phyloP scores from a whole-genome alignment of 352 stramenopile genomes.

The Phytophthora pseudosyringae region DNA sequence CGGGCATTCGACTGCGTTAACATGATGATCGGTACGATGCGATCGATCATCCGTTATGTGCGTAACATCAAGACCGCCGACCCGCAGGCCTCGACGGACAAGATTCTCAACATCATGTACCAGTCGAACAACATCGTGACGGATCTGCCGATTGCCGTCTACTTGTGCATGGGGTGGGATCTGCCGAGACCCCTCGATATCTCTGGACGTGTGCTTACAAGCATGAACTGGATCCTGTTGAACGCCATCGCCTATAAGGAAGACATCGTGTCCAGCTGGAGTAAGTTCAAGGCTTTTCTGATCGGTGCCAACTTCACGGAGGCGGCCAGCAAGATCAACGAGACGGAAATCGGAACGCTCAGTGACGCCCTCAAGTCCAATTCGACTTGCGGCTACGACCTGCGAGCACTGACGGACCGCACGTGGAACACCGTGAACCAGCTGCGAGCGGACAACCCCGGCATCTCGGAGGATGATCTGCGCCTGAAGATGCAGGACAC shows the following conservation, averaged over 20 bases:
- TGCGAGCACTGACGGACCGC: slow-evolving; percentile 53
- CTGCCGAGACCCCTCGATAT: slow-evolving; percentile 31
- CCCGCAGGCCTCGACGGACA: slow-evolving; percentile 48
- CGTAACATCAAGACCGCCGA: slow-evolving; percentile 41
- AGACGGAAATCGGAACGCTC: slow-evolving; percentile 41
- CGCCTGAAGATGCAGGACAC: slow-evolving; percentile 52
- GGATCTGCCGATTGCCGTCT: slow-evolving; percentile 61
- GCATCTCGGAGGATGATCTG: slow-evolving; percentile 47
- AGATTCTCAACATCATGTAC: slow-evolving; percentile 58
- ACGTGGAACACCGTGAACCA: slow-evolving; percentile 47
- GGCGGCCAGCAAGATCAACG: slow-evolving; percentile 37
- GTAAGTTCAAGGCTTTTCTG: slow-evolving; percentile 44
- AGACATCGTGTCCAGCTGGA: slow-evolving; percentile 35
- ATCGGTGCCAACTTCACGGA: slow-evolving; percentile 37
- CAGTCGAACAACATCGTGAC: slow-evolving; percentile 65
- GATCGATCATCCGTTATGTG: slow-evolving; percentile 39
- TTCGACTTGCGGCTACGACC: slow-evolving; percentile 46
- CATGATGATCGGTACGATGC: slow-evolving; percentile 46
- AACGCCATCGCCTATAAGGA: slow-evolving; percentile 52
- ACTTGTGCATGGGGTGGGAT: slow-evolving; percentile 47
- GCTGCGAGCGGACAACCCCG: slow-evolving; percentile 42
- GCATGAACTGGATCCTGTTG: slow-evolving; percentile 46
- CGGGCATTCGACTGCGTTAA: slow-evolving; percentile 51
- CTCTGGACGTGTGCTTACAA: slow-evolving; percentile 37
- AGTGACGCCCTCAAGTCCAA: slow-evolving; percentile 42